Evolutionary conservation across 2,329 filamentous ascomycete genomes (phyloP).

Genomic region (Chaetomium sp.): DNA sequence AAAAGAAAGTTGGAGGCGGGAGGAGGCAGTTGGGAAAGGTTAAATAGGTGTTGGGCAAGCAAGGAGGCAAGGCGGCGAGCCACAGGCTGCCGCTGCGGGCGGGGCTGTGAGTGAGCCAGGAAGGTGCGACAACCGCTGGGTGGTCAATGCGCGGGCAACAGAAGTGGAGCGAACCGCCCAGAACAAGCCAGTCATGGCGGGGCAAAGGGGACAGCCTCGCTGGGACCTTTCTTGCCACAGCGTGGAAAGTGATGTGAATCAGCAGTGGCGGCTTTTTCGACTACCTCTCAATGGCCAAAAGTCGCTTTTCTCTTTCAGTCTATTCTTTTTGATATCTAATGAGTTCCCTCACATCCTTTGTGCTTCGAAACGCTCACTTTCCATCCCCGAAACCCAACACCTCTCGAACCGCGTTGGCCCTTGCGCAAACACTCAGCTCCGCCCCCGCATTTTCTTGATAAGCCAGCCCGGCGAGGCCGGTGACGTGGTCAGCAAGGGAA

Average conservation of each 20-base stretch:
- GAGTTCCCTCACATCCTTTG: too few relatives aligned
- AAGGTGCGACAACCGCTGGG: slow-evolving; percentile 13
- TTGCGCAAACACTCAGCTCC: slow-evolving; percentile 1
- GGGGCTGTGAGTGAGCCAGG: slow-evolving; percentile 25
- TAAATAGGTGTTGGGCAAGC: slow-evolving; percentile 19
- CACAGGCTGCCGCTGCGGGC: slow-evolving; percentile 25
- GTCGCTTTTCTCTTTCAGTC: too few relatives aligned
- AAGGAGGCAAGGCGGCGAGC: slow-evolving; percentile 12
- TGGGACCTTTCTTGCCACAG: slow-evolving; percentile 11
- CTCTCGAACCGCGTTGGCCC: background rate
- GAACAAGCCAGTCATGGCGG: slow-evolving; percentile 21
- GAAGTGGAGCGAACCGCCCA: slow-evolving; percentile 23
- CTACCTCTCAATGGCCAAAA: too few relatives aligned
- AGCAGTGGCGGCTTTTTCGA: background rate
- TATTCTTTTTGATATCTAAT: too few relatives aligned
- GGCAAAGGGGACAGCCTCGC: slow-evolving; percentile 12
- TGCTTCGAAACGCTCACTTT: too few relatives aligned
- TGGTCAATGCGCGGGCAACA: slow-evolving; percentile 13
- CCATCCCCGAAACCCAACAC: too few relatives aligned
- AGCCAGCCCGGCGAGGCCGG: slow-evolving; percentile 5
- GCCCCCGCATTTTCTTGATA: slow-evolving; percentile 15
- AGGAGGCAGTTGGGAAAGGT: slow-evolving; percentile 19
- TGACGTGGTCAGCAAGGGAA: slow-evolving; percentile 15
- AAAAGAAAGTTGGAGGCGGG: slow-evolving; percentile 24
- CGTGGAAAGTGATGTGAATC: slow-evolving; percentile 5